Evolutionary conservation across 192 early-diverging fungal genomes (phyloP).

Genomic region (Gamsiella multidivaricata): DNA sequence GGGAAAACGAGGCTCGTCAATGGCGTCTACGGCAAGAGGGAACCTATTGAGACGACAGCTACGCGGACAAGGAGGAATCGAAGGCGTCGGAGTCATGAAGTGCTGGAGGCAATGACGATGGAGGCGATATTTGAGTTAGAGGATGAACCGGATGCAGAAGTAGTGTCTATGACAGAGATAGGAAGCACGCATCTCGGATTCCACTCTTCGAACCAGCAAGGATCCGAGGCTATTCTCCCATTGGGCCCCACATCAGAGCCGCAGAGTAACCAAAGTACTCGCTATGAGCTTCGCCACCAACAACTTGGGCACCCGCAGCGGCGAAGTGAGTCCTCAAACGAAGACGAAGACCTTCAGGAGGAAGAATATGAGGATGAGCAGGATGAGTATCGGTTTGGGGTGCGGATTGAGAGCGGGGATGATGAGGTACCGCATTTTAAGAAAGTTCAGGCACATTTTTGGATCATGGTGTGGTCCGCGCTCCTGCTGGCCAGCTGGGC

Average conservation of each 20-base stretch:
- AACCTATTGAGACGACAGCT: not conserved
- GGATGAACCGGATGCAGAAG: slow-evolving; percentile 46
- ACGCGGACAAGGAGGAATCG: slow-evolving; percentile 9
- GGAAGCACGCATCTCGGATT: not conserved
- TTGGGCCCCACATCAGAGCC: not conserved
- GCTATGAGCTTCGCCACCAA: not conserved
- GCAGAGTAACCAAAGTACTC: not conserved
- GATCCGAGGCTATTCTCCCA: not conserved
- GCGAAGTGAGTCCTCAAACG: not conserved
- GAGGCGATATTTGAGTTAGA: slow-evolving; percentile 44
- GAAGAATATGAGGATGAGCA: slow-evolving; percentile 31
- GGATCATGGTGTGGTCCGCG: slow-evolving; percentile 42
- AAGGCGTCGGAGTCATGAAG: slow-evolving; percentile 39
- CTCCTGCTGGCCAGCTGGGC: slow-evolving; percentile 37
- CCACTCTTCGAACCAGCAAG: not conserved
- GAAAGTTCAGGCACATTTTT: slow-evolving; percentile 41
- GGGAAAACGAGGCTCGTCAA: slow-evolving; percentile 50
- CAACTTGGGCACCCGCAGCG: not conserved
- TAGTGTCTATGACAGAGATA: slow-evolving; percentile 40
- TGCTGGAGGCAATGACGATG: slow-evolving; percentile 39
- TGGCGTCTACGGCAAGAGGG: slow-evolving; percentile 27
- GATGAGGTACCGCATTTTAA: slow-evolving; percentile 41
- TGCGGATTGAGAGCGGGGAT: slow-evolving; percentile 48
- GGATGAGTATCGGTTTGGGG: slow-evolving; percentile 40
- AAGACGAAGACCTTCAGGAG: not conserved